A percentile compares a stretch with the other conserved stretches of the same genome.
Evolutionary conservation across 2,329 filamentous ascomycete genomes (phyloP).

Genomic region (Plectosphaerella sp.): DNA sequence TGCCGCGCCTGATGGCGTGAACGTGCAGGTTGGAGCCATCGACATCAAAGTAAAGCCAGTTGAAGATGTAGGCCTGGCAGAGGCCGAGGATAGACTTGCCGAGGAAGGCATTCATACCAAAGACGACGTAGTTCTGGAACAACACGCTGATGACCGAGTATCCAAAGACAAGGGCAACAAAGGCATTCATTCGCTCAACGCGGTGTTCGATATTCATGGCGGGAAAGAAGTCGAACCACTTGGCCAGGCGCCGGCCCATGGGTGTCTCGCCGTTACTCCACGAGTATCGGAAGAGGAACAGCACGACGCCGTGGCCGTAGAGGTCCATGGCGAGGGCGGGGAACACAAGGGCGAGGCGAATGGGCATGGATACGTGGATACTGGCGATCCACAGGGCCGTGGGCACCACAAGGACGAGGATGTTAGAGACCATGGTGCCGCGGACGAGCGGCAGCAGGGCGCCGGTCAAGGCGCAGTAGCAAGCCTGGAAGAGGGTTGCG

Average conservation of each 20-base stretch:
- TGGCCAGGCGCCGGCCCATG: constrained; percentile 20
- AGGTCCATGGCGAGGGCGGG: constrained; percentile 51
- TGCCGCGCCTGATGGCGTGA: constrained; percentile 56
- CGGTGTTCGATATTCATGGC: constrained; percentile 63
- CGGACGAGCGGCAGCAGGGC: constrained; percentile 53
- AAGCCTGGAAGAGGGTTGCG: constrained; percentile 47
- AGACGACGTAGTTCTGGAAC: constrained; percentile 48
- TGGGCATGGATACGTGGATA: constrained; percentile 51
- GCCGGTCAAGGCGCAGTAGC: constrained; percentile 42
- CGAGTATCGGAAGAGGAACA: constrained; percentile 31
- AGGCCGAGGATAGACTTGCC: constrained; percentile 58
- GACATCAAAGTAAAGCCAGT: constrained; percentile 62
- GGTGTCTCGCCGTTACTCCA: constrained; percentile 10
- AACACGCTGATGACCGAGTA: constrained; percentile 59
- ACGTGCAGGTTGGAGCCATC: constrained; percentile 51
- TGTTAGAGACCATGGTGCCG: constrained; percentile 47
- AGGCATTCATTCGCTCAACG: constrained; percentile 59
- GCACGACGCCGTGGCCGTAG: constrained; percentile 36
- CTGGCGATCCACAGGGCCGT: constrained; percentile 55
- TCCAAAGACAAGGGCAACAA: constrained; percentile 60
- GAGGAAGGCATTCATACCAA: constrained; percentile 54
- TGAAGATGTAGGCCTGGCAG: constrained; percentile 53
- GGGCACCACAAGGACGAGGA: constrained; percentile 39
- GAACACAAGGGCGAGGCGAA: constrained; percentile 52
- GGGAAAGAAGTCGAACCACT: constrained; percentile 54